These are phyloP conservation scores for Piper betle DNA, from an alignment of 164 flowering plant species.

Conservation along the genomic window DNA sequence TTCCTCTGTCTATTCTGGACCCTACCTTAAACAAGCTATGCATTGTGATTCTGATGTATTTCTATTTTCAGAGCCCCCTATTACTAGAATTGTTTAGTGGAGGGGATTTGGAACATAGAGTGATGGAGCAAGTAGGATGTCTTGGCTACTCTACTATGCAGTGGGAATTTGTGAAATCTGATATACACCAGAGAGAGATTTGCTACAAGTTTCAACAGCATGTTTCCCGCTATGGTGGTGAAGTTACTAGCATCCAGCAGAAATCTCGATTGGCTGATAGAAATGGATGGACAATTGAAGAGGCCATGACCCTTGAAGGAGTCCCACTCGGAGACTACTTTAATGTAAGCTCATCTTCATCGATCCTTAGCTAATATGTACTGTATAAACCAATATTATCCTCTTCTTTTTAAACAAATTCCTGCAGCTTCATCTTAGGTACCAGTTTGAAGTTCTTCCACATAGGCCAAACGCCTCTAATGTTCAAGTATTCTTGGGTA, in stretches of 20 bases:
- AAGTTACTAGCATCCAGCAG: conserved; percentile 84
- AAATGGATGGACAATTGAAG: conserved; percentile 81
- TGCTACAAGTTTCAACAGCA: conserved; percentile 56
- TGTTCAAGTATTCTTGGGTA: conserved; percentile 53
- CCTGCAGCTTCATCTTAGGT: conserved; percentile 76
- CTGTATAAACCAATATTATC: not conserved
- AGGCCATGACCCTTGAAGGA: conserved; percentile 78
- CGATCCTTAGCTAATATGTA: not conserved
- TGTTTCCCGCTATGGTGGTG: conserved; percentile 69
- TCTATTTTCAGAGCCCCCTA: conserved; percentile 31
- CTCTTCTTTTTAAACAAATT: not conserved
- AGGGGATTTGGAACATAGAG: conserved; percentile 55
- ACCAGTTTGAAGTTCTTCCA: conserved; percentile 62
- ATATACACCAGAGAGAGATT: conserved; percentile 61
- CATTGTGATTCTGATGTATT: not conserved
- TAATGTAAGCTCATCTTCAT: conserved; percentile 34
- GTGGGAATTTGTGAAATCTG: conserved; percentile 76
- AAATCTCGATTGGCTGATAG: conserved; percentile 41
- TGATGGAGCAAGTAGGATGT: conserved; percentile 79
- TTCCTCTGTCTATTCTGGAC: too few species aligned
- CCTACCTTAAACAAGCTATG: too few species aligned
- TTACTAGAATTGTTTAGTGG: conserved; percentile 67
- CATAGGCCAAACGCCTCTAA: conserved; percentile 42
- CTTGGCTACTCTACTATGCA: conserved; percentile 56
- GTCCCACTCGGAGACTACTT: conserved; percentile 84